Percentiles rank a stretch among this genome's conserved stretches.
Evolutionary conservation across 1,284 basidiomycete species (phyloP).

Genomic region (Apiotrichum siamense): DNA sequence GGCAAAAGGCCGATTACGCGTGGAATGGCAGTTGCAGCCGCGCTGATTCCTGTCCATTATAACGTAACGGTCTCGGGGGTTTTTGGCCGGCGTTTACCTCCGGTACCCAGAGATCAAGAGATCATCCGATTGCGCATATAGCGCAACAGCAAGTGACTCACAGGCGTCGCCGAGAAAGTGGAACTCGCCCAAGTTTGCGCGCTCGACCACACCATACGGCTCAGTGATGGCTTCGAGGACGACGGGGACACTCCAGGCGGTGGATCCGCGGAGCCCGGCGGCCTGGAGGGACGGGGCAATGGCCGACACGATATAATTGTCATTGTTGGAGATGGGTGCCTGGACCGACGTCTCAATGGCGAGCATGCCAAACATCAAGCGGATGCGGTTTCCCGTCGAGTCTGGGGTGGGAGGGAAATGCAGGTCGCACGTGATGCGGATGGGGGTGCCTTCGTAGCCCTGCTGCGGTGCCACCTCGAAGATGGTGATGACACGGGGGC

Average conservation of each 20-base stretch:
- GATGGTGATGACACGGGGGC: slow-evolving; percentile 14
- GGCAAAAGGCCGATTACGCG: background rate
- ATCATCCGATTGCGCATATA: background rate
- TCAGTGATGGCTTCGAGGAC: slow-evolving; percentile 34
- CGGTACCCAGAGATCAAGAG: background rate
- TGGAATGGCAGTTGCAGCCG: background rate
- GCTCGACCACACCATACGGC: slow-evolving; percentile 26
- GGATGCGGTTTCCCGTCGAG: slow-evolving; percentile 14
- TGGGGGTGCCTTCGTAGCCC: slow-evolving; percentile 25
- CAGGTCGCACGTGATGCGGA: slow-evolving; percentile 33
- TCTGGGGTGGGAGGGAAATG: slow-evolving; percentile 3
- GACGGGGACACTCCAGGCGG: slow-evolving; percentile 23
- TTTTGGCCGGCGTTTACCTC: background rate
- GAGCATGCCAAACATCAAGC: slow-evolving; percentile 31
- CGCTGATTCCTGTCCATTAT: background rate
- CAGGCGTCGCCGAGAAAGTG: slow-evolving; percentile 7
- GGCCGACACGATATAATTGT: slow-evolving; percentile 5
- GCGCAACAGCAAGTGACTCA: background rate
- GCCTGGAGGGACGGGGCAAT: background rate
- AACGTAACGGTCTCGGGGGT: background rate
- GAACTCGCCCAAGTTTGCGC: slow-evolving; percentile 33
- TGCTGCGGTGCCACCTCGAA: slow-evolving; percentile 24
- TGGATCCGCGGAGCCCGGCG: background rate
- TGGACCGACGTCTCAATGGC: slow-evolving; percentile 31
- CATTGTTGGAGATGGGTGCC: background rate